Evolutionary conservation across 257 asterid genomes (phyloP).

Genomic region (Fraxinus americana): DNA sequence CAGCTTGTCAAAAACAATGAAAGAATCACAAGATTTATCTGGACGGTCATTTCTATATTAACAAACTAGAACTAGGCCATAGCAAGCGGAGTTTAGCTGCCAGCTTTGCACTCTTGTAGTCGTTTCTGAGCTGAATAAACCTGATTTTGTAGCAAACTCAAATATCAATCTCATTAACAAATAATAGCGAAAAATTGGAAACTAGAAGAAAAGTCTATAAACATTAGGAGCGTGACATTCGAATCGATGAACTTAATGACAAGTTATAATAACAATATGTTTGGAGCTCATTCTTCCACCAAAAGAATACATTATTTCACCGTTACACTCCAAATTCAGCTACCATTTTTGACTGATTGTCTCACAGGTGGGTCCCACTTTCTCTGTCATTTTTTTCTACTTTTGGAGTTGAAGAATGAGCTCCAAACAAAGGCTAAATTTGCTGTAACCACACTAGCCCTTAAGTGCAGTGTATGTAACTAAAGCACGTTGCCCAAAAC

Average conservation of each 20-base stretch:
- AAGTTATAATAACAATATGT: neutral
- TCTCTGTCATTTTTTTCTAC: too few relatives aligned
- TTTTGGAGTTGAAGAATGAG: too few relatives aligned
- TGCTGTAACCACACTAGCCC: neutral
- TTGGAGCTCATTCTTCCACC: too few relatives aligned
- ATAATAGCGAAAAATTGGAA: neutral
- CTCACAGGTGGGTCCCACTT: too few relatives aligned
- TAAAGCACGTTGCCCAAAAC: neutral
- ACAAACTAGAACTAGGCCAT: constrained; percentile 44
- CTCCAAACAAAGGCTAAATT: too few relatives aligned
- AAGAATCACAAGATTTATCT: too few relatives aligned
- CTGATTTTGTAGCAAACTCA: constrained; percentile 49
- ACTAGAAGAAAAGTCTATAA: neutral
- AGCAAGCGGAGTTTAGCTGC: constrained; percentile 82
- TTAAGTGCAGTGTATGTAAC: neutral
- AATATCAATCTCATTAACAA: constrained; percentile 12
- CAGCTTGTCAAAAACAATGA: too few relatives aligned
- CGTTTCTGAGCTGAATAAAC: constrained; percentile 97
- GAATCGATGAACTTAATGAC: neutral
- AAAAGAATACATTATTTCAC: too few relatives aligned
- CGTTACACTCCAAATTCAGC: too few relatives aligned
- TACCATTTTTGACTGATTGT: too few relatives aligned
- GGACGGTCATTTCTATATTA: neutral
- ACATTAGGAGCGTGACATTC: neutral
- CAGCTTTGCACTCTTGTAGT: constrained; percentile 94